A percentile compares a stretch with the other conserved stretches of the same genome.
Evolutionary conservation across 108 stramenopile species (phyloP).

Genomic region (Stephanodiscus triporus): DNA sequence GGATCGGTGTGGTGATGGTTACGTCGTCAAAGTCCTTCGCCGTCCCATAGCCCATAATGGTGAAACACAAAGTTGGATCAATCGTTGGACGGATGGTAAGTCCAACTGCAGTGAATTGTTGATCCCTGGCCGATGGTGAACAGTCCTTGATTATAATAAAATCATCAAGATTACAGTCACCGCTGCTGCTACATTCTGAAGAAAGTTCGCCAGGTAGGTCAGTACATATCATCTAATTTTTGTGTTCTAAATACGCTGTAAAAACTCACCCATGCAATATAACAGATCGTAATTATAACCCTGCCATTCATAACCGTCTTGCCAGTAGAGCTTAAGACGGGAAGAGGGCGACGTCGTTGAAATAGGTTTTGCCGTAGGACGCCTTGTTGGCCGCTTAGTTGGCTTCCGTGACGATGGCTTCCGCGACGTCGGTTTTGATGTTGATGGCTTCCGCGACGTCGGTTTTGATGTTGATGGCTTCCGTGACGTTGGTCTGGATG

Average conservation of each 20-base stretch:
- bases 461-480: too few relatives aligned
- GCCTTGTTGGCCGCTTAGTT: background rate
- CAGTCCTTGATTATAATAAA: background rate
- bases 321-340: background rate
- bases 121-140: background rate
- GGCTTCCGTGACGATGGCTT: too few relatives aligned
- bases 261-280: background rate
- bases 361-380: background rate
- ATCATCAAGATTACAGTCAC: background rate
- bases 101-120: background rate
- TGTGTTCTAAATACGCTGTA: background rate
- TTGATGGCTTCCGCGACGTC: too few relatives aligned
- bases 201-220: background rate
- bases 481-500: too few relatives aligned
- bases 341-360: background rate
- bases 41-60: background rate
- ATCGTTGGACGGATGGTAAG: background rate
- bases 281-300: background rate
- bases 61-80: slow-evolving; percentile 12
- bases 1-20: slow-evolving; percentile 4
- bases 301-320: background rate
- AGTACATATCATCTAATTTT: background rate
- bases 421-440: too few relatives aligned
- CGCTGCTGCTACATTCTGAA: background rate
- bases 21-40: background rate